Conservation (phyloP, 1,139 yeast genomes). For the Yamadazyma buinensis region DNA sequence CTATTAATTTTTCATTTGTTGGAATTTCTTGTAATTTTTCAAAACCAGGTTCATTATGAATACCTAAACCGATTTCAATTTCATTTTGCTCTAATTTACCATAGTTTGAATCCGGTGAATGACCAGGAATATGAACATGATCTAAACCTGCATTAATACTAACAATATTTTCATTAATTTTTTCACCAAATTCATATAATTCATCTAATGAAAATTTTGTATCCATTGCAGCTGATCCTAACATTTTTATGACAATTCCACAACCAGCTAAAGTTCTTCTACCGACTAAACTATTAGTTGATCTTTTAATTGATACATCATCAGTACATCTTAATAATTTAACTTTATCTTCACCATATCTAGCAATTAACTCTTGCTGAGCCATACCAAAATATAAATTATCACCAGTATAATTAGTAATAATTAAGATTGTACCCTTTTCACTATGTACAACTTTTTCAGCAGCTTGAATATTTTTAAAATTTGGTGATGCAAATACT, state of each 20-base stretch:
- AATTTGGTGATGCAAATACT: constrained; percentile 43
- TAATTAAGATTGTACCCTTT: constrained; percentile 21
- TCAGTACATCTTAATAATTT: constrained; percentile 30
- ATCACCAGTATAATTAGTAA: constrained; percentile 32
- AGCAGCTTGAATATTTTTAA: constrained; percentile 38
- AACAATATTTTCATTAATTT: constrained; percentile 35
- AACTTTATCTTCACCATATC: constrained; percentile 19
- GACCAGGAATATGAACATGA: constrained; percentile 51
- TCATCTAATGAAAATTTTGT: constrained; percentile 29
- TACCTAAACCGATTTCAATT: constrained; percentile 50
- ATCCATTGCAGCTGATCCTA: constrained; percentile 43
- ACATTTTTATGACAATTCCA: constrained; percentile 37
- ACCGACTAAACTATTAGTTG: constrained; percentile 43
- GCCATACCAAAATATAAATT: constrained; percentile 33
- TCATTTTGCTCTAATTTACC: constrained; percentile 33
- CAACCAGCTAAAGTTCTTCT: constrained; percentile 49
- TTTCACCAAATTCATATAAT: constrained; percentile 33
- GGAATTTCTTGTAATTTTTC: constrained; percentile 38
- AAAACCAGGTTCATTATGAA: constrained; percentile 54
- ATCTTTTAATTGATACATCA: constrained; percentile 45
- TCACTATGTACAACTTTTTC: constrained; percentile 22
- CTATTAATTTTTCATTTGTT: constrained; percentile 35
- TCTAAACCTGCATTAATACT: constrained; percentile 51
- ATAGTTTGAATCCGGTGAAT: constrained; percentile 22
- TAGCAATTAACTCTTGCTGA: constrained; percentile 26